These are phyloP conservation scores for Mycogone perniciosa DNA, from an alignment of 2,329 filamentous ascomycete species.

Conservation along the genomic window DNA sequence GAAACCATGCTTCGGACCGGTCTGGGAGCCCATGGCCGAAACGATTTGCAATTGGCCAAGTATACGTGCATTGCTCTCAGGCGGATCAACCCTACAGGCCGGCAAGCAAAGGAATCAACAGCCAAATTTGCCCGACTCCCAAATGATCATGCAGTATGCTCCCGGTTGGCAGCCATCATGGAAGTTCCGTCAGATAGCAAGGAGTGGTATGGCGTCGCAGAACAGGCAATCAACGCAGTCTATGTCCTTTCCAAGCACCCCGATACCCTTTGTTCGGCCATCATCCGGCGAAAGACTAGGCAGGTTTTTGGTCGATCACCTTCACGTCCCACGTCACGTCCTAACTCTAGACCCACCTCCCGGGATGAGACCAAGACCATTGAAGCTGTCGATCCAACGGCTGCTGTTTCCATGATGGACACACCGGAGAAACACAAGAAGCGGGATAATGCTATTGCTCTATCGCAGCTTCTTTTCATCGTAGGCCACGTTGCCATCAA, in stretches of 20 bases:
- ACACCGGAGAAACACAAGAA: slow-evolving; percentile 40
- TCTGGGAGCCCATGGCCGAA: slow-evolving; percentile 70
- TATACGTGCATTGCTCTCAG: slow-evolving; percentile 92
- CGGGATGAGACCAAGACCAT: slow-evolving; percentile 37
- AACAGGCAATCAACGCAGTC: slow-evolving; percentile 93
- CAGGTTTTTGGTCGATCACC: slow-evolving; percentile 58
- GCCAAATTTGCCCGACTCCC: slow-evolving; percentile 69
- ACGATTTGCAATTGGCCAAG: slow-evolving; percentile 83
- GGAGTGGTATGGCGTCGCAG: slow-evolving; percentile 93
- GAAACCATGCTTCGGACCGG: slow-evolving; percentile 90
- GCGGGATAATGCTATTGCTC: slow-evolving; percentile 62
- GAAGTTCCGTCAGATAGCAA: slow-evolving; percentile 84
- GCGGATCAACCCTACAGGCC: slow-evolving; percentile 79
- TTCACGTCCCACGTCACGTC: slow-evolving; percentile 37
- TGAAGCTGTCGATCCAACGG: slow-evolving; percentile 27
- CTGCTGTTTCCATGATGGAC: slow-evolving; percentile 17
- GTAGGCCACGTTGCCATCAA: slow-evolving; percentile 97
- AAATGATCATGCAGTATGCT: slow-evolving; percentile 86
- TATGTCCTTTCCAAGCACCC: slow-evolving; percentile 92
- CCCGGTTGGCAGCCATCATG: slow-evolving; percentile 73
- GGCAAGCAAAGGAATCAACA: slow-evolving; percentile 67
- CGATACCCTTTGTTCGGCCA: slow-evolving; percentile 85
- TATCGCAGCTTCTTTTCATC: slow-evolving; percentile 90
- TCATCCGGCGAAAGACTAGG: slow-evolving; percentile 80
- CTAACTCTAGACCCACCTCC: slow-evolving; percentile 28